These are phyloP conservation scores for Cyclotella distinguenda DNA, from an alignment of 108 stramenopile species.

Conservation along the genomic window DNA sequence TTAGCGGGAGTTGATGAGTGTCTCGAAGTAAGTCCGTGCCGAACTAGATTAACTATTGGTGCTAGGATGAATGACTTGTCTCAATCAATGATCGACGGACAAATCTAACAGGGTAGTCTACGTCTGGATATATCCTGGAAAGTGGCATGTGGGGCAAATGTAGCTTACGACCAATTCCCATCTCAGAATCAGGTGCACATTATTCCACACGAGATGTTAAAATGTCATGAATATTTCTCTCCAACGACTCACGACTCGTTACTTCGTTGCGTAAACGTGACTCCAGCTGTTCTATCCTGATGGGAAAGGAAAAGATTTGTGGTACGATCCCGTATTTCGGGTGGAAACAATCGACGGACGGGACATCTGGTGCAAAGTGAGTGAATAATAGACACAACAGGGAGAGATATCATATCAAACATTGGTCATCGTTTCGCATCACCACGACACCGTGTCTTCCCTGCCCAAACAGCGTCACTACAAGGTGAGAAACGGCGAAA, in stretches of 20 bases:
- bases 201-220: not conserved
- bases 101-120: conserved; percentile 22
- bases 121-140: conserved; percentile 84
- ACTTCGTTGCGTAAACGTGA: not conserved
- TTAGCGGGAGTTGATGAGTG: conserved; percentile 61
- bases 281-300: conserved; percentile 65
- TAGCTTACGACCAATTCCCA: conserved; percentile 95
- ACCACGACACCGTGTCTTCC: not conserved
- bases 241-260: too few relatives aligned
- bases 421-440: too few relatives aligned
- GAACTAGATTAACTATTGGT: too few relatives aligned
- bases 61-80: too few relatives aligned
- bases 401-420: too few relatives aligned
- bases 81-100: not conserved
- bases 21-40: conserved; percentile 17
- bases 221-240: too few relatives aligned
- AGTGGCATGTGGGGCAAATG: conserved; percentile 89
- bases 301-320: conserved; percentile 59
- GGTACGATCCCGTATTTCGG: conserved; percentile 97
- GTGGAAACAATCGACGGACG: conserved; percentile 93
- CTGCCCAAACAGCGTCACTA: conserved; percentile 71
- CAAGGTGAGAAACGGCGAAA: conserved; percentile 53
- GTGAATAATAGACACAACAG: too few relatives aligned
- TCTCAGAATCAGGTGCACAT: conserved; percentile 82
- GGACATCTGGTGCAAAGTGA: conserved; percentile 82